Evolutionary conservation across 768 basidiomycete species (phyloP), one percentile per base, ranked within the genome.

Genomic region (Boletus rufocinnamomeus): DNA sequence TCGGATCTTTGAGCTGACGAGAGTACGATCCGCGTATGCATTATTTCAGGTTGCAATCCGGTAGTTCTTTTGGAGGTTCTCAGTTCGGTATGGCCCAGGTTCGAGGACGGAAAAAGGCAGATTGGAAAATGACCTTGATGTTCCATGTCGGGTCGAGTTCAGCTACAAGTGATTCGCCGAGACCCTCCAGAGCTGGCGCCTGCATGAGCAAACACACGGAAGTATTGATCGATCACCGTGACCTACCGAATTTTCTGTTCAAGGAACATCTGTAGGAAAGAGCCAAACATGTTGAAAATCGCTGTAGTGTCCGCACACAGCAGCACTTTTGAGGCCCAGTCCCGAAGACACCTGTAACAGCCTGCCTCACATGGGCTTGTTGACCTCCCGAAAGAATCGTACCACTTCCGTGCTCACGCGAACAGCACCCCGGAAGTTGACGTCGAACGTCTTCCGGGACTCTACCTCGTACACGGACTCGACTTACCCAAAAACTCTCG

Each of bases 1-100:
- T n/a, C 48, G 48, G 6, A 13, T n/a, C 48, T 49, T 17, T n/a
- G 28, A 4, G 11, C 40, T 6, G 45, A 4, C 1, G 61, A 43
- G 19, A 4, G 19, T 1, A 38, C 25, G 11, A 27, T 60, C 40
- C 0, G 46, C 16, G 44, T 60, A 66, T 40, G 61, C n/a, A n/a
- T n/a, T n/a, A n/a, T n/a, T n/a, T n/a, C n/a, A n/a, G n/a, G n/a
- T 41, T n/a, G 19, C n/a, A 4, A n/a, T n/a, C n/a, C n/a, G 49
- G 21, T 43, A 28, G 19, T 57, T 61, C 2, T 28, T 51, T 6
- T 57, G 49, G 14, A 3, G 6, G 6, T 55, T 37, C 9, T 48
- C 43, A 8, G 41, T 23, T n/a, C 10, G 41, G n/a, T 43, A 28
- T 28, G 28, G 28, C 28, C 28, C 6, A 21, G 41, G 19, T 43